Base-by-base conservation (phyloP, 2,329 filamentous ascomycete genomes). In the Trichoderma pleuroti region DNA sequence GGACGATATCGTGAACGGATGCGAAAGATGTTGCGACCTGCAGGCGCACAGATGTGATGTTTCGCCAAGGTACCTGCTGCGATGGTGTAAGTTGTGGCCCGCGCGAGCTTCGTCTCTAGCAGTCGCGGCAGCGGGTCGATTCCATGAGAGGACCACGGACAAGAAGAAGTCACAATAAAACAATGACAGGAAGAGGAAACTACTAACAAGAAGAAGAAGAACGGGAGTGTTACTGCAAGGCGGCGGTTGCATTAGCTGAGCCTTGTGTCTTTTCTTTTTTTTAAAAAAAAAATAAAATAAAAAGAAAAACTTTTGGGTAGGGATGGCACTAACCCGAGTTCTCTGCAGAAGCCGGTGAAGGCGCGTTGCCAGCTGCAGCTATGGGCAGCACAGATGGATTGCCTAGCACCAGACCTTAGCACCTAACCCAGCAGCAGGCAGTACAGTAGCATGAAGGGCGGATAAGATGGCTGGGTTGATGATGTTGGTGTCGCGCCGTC, bases 331-430 rank as follows among this genome's bases (percentile, higher is more conserved):
- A 49, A 39, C 62, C 46, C 42, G 62, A 54, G 42, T 54, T 12
- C n/a, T 66, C 66, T 68, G 65, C 65, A 60, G 36, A 26, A 49
- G 59, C 65, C 28, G 36, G 36, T 60, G 65, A 68, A 52, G 42
- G 65, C 56, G 65, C 28, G 61, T 68, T 36, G 28, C 54, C 60
- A 60, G 65, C 63, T 28, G 49, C 65, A 68, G 52, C 54, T 59
- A 30, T 54, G n/a, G 52, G 36, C 39, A 68, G 36, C 54, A 30
- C 32, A 52, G 39, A 49, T 60, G 26, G 54, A 57, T 66, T 24
- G 32, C n/a, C 56, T 52, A 52, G 46, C 24, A 34, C n/a, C 56
- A 34, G 11, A 52, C 46, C 9, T 49, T 49, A 59, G 56, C 28
- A 42, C 63, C 63, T 28, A 30, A 30, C 21, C 3, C 26, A 4